A percentile compares a stretch with the other conserved stretches of the same genome.
phyloP scores from a whole-genome alignment of 305 asterid genomes.

The Rubia balearica region DNA sequence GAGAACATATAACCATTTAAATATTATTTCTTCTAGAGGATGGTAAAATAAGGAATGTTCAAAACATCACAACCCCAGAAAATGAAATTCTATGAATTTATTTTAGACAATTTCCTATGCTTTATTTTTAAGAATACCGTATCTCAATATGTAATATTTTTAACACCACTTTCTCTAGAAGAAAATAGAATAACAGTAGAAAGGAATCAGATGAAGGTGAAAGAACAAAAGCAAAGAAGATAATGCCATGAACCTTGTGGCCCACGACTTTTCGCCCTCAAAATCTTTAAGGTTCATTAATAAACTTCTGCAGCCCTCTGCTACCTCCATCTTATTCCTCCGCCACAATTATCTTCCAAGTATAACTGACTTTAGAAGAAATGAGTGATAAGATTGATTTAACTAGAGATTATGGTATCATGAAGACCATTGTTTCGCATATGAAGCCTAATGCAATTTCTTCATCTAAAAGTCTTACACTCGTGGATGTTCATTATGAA shows the following conservation, averaged over 20 bases:
- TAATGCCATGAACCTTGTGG: constrained; percentile 36
- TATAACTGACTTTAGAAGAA: constrained; percentile 27
- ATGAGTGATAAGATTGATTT: constrained; percentile 68
- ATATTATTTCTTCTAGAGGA: no score
- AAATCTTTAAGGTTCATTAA: constrained; percentile 19
- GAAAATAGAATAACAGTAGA: neutral
- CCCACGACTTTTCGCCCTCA: constrained; percentile 35
- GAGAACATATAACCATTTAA: no score
- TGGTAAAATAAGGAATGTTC: no score
- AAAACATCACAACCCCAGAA: no score
- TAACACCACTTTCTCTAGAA: no score
- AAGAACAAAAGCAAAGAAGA: neutral
- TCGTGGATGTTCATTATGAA: constrained; percentile 88
- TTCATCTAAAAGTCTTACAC: constrained; percentile 81
- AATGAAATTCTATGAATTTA: no score
- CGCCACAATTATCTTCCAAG: constrained; percentile 17
- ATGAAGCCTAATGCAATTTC: constrained; percentile 68
- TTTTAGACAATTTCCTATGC: no score
- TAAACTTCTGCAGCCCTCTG: constrained; percentile 16
- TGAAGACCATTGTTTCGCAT: constrained; percentile 55
- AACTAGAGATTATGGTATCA: constrained; percentile 92
- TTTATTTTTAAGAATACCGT: no score
- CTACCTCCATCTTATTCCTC: neutral
- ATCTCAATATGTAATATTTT: no score
- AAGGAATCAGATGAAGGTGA: neutral